These are phyloP conservation scores for Phoma sp. DNA, from an alignment of 2,329 filamentous ascomycete genomes.

Conservation along the genomic window DNA sequence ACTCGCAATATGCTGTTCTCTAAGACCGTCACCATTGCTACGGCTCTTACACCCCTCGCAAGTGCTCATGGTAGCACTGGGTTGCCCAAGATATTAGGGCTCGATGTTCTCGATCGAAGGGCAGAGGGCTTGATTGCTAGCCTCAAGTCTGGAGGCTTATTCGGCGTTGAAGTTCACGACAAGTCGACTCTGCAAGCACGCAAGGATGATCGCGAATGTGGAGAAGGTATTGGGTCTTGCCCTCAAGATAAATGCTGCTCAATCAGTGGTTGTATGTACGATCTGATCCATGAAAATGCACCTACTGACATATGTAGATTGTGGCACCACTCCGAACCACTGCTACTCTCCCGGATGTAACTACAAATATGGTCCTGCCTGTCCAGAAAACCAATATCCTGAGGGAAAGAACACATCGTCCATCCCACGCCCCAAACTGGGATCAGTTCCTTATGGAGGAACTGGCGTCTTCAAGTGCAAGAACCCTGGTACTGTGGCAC, in stretches of 20 bases:
- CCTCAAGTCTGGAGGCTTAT: slow-evolving; percentile 9
- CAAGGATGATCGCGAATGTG: slow-evolving; percentile 27
- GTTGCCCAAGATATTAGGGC: slow-evolving; percentile 30
- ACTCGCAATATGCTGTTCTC: slow-evolving; percentile 2
- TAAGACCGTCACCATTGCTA: not conserved
- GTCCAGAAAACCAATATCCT: slow-evolving; percentile 63
- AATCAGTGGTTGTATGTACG: slow-evolving; percentile 22
- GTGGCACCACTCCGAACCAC: slow-evolving; percentile 60
- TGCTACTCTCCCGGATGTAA: slow-evolving; percentile 67
- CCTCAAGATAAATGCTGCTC: slow-evolving; percentile 35
- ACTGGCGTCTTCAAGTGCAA: slow-evolving; percentile 61
- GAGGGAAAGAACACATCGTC: slow-evolving; percentile 61
- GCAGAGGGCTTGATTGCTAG: slow-evolving; percentile 24
- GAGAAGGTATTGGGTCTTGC: slow-evolving; percentile 30
- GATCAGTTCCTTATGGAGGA: slow-evolving; percentile 62
- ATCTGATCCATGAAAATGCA: not conserved
- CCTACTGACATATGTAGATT: slow-evolving; percentile 43
- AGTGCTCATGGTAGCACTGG: slow-evolving; percentile 25
- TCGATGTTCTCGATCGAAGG: slow-evolving; percentile 28
- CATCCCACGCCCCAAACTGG: slow-evolving; percentile 60
- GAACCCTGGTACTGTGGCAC: slow-evolving; percentile 63
- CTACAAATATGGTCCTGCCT: slow-evolving; percentile 65
- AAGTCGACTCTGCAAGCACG: slow-evolving; percentile 17
- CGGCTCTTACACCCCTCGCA: slow-evolving; percentile 17
- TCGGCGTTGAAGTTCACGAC: not conserved